Evolutionary conservation across 208 protist genomes (phyloP).

Genomic region (Leishmania arabica): DNA sequence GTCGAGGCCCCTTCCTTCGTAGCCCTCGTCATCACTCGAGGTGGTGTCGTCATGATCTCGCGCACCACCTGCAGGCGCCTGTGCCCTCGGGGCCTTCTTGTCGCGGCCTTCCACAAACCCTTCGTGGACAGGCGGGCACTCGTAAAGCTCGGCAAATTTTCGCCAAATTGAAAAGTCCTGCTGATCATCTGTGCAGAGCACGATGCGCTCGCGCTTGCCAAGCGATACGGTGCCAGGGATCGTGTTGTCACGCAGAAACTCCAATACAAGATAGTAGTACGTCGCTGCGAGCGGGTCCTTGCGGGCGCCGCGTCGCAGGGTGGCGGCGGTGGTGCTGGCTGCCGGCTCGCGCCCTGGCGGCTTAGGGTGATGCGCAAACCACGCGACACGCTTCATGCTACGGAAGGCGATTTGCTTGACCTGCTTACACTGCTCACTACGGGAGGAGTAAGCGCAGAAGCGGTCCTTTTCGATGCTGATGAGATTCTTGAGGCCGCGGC

Average conservation of each 20-base stretch:
- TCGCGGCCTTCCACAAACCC: constrained; percentile 23
- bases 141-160: constrained; percentile 73
- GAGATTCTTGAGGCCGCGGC: constrained; percentile 72
- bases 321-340: background rate
- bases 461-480: constrained; percentile 70
- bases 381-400: constrained; percentile 76
- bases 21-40: constrained; percentile 50
- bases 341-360: constrained; percentile 2
- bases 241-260: constrained; percentile 73
- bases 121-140: constrained; percentile 37
- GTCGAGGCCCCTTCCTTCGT: constrained; percentile 2
- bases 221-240: constrained; percentile 24
- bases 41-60: constrained; percentile 64
- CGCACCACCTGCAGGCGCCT: constrained; percentile 13
- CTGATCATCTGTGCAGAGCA: constrained; percentile 80
- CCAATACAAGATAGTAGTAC: constrained; percentile 86
- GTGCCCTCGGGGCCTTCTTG: constrained; percentile 1
- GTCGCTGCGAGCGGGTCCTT: constrained; percentile 13
- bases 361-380: constrained; percentile 71
- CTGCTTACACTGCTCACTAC: constrained; percentile 47
- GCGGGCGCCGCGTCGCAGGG: constrained; percentile 3
- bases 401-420: constrained; percentile 72
- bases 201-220: constrained; percentile 71
- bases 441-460: constrained; percentile 71
- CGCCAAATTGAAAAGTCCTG: constrained; percentile 84